Evolutionary conservation across 495 filamentous ascomycete genomes (phyloP), one percentile per base, ranked within the genome.

Genomic region (Hypoxylon fuscum): DNA sequence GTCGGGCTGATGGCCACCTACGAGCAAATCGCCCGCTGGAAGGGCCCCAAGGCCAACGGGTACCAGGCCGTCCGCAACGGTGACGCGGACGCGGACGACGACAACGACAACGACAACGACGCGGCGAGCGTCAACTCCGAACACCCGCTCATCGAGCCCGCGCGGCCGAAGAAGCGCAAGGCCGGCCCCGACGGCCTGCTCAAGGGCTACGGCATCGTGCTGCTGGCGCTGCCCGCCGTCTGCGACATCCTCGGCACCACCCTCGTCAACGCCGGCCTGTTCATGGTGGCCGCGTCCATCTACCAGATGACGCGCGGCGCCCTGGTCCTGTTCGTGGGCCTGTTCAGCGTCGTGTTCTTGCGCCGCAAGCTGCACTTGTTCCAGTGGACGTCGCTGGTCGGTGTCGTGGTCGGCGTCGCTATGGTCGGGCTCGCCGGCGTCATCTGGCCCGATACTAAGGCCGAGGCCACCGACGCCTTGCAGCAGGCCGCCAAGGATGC

Each of bases 241-340:
- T 97, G 93, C 75, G 95, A 98, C 70, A 96, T 98, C 59, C 82
- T 89, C 3, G 95, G 91, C 18, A 98, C 95, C 2, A 98, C 95
- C 15, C 86, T 98, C 20, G 97, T 98, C 90, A 98, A 98, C 73
- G 89, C 92, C 4, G 95, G 95, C 10, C 78, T 98, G 55, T 82
- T 97, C 42, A 96, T 97, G 67, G 92, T 97, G 8, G 95, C 90
- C 1, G 92, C 95, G 0, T 92, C 88, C 59, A 96, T 98, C 66
- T 98, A 97, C 79, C 95, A 98, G 73, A 98, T 98, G 95, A 98
- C 94, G 7, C 84, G 95, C 22, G 95, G 95, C 12, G 94, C 95
- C 0, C 80, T 98, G 21, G 93, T 98, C 12, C 80, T 98, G 3
- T 98, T 98, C 56, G 95, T 98, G 9, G 95, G 95, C 0, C 75